Evolutionary conservation across 1,284 basidiomycete genomes (phyloP).

Genomic region (Phellinidium pouzarii): DNA sequence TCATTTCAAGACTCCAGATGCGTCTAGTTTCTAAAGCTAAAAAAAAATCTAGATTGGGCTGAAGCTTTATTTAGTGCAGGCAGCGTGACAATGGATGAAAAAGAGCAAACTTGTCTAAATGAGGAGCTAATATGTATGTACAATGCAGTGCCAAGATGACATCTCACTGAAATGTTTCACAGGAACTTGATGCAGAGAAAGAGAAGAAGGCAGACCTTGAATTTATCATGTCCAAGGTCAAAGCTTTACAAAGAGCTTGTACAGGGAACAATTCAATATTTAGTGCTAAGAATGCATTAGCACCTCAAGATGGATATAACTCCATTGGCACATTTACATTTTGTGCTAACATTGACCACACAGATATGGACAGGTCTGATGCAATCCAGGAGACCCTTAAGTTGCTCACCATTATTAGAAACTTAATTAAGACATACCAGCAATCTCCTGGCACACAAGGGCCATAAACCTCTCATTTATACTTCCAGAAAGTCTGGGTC

Average conservation of each 20-base stretch:
- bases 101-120: too few relatives aligned
- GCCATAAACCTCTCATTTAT: neutral
- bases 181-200: too few relatives aligned
- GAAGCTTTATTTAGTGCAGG: too few relatives aligned
- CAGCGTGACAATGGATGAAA: too few relatives aligned
- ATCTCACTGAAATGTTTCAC: too few relatives aligned
- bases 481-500: neutral
- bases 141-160: too few relatives aligned
- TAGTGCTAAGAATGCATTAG: neutral
- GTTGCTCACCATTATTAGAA: neutral
- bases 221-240: neutral
- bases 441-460: neutral
- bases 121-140: too few relatives aligned
- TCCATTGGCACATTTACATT: neutral
- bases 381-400: neutral
- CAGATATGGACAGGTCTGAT: neutral
- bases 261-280: neutral
- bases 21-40: too few relatives aligned
- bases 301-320: neutral
- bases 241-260: neutral
- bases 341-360: neutral
- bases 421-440: neutral
- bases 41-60: too few relatives aligned
- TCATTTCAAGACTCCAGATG: too few relatives aligned
- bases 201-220: neutral